Conservation (phyloP, 179 eudicot species). For the Sideroxylon spinosum region DNA sequence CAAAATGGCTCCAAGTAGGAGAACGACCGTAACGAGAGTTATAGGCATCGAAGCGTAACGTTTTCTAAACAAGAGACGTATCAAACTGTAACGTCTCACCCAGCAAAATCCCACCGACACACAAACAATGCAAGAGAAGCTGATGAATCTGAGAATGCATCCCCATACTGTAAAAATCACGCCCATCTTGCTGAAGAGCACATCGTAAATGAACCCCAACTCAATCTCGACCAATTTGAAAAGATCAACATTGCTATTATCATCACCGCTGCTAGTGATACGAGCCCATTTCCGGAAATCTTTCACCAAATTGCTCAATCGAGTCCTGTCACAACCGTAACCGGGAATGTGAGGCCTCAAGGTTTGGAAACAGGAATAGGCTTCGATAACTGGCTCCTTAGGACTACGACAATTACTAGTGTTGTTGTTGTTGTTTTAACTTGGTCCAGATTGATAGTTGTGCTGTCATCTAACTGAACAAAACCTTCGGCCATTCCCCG, state of each 20-base stretch:
- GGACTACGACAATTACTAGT: not conserved
- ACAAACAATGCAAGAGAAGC: not conserved
- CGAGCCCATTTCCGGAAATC: too few relatives aligned
- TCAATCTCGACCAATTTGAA: slow-evolving; percentile 5
- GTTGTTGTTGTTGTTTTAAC: too few relatives aligned
- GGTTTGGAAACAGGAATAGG: not conserved
- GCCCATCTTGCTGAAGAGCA: slow-evolving; percentile 9
- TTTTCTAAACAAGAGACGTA: not conserved
- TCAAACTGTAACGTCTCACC: too few relatives aligned
- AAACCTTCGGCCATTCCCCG: not conserved
- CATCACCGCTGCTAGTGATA: too few relatives aligned
- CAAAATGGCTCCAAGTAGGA: slow-evolving; percentile 5
- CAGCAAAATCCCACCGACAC: not conserved
- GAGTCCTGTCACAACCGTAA: not conserved
- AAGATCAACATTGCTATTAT: not conserved
- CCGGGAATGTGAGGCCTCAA: not conserved
- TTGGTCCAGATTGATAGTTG: too few relatives aligned
- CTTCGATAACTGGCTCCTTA: not conserved
- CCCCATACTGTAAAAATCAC: slow-evolving; percentile 3
- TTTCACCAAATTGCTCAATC: not conserved
- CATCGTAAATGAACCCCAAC: slow-evolving; percentile 11
- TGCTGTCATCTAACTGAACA: too few relatives aligned
- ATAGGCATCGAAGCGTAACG: too few relatives aligned
- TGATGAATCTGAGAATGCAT: too few relatives aligned
- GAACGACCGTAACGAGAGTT: not conserved